These are phyloP conservation scores for Anisodus acutangulus DNA, from an alignment of 257 asterid species.

Conservation along the genomic window DNA sequence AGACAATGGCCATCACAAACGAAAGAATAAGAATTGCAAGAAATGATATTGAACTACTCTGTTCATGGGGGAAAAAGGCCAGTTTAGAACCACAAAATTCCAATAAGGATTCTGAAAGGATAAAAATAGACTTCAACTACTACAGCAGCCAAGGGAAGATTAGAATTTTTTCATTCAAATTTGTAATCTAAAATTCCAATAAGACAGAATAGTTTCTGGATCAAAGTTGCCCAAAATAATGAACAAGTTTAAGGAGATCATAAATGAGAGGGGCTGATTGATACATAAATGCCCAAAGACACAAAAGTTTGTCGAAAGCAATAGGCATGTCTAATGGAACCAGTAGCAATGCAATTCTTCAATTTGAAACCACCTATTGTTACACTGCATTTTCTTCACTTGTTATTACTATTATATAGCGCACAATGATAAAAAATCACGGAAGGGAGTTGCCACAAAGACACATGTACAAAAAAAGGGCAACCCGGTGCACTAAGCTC, in stretches of 20 bases:
- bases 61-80: conserved; percentile 36
- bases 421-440: neutral
- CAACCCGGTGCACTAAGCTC: no score
- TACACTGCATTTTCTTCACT: neutral
- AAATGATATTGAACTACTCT: conserved; percentile 72
- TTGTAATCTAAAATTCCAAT: neutral
- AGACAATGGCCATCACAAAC: conserved; percentile 88
- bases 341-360: neutral
- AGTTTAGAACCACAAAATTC: conserved; percentile 5
- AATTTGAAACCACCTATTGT: neutral
- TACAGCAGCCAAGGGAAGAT: neutral
- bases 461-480: neutral
- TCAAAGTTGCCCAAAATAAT: neutral
- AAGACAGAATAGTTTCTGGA: neutral
- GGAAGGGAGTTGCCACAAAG: neutral
- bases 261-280: neutral
- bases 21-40: conserved; percentile 71
- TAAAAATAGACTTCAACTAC: neutral
- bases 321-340: neutral
- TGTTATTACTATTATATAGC: neutral
- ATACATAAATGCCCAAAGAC: neutral
- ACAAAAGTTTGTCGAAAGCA: neutral
- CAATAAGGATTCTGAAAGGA: neutral
- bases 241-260: neutral
- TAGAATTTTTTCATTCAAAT: neutral